Conservation (phyloP, 129 eudicot species). For the Deinandra increscens region DNA sequence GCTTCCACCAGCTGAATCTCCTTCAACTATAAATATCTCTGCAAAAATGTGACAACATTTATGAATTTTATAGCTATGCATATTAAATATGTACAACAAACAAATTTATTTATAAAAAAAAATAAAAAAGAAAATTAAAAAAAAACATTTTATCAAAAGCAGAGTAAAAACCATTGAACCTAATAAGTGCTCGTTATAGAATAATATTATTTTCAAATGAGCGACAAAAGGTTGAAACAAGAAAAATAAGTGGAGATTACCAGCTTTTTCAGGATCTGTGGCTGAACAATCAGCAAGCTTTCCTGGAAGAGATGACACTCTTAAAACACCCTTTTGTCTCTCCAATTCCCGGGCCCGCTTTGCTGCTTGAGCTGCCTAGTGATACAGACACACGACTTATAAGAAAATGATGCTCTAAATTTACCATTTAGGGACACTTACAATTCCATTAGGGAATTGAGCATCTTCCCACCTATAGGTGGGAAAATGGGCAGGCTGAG, state of each 20-base stretch:
- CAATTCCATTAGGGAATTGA: not conserved
- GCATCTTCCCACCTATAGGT: not conserved
- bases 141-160: not conserved
- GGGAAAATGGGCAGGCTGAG: not conserved
- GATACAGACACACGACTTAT: not conserved
- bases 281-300: conserved; percentile 99
- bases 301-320: conserved; percentile 91
- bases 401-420: not conserved
- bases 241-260: conserved; percentile 34
- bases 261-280: conserved; percentile 85
- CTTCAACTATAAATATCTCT: conserved; percentile 98
- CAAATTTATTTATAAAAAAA: too few relatives aligned
- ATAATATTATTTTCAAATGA: not conserved
- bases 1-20: conserved; percentile 99
- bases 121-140: too few relatives aligned
- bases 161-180: not conserved
- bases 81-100: not conserved
- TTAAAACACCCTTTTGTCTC: conserved; percentile 84
- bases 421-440: not conserved
- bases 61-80: not conserved
- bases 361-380: conserved; percentile 94
- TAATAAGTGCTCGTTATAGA: not conserved
- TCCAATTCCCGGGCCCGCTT: conserved; percentile 92
- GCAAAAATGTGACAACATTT: conserved; percentile 20
- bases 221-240: not conserved